These are phyloP conservation scores for Asterochloris sp. DNA, from an alignment of 139 green algal species.

Conservation along the genomic window DNA sequence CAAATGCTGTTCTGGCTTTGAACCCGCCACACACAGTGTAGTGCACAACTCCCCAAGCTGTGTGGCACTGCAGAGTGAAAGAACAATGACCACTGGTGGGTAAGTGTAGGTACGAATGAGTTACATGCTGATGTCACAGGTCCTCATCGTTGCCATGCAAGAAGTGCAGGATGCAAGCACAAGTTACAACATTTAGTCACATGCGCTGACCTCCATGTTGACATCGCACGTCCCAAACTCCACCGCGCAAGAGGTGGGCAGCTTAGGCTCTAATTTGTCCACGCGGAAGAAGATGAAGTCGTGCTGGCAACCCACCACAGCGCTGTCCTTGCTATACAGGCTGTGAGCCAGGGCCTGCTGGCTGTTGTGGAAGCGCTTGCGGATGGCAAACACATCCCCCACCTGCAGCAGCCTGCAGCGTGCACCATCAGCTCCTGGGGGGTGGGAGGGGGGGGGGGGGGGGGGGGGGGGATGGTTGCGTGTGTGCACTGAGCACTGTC, in stretches of 20 bases:
- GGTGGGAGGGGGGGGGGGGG: too few relatives aligned
- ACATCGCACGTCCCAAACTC: background rate
- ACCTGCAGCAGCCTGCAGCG: conserved; percentile 27
- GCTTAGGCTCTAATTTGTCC: background rate
- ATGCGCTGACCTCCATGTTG: background rate
- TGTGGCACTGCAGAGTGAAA: too few relatives aligned
- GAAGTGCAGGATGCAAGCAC: background rate
- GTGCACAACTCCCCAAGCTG: too few relatives aligned
- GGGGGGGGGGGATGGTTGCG: too few relatives aligned
- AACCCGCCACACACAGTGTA: too few relatives aligned
- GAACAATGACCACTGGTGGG: too few relatives aligned
- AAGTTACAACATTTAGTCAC: background rate
- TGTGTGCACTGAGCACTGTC: background rate
- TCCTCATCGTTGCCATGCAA: background rate
- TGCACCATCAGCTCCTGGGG: conserved; percentile 6
- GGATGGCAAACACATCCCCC: conserved; percentile 23
- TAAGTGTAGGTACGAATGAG: background rate
- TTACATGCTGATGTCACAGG: too few relatives aligned
- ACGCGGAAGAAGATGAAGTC: background rate
- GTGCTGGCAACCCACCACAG: too few relatives aligned
- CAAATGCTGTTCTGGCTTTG: too few relatives aligned
- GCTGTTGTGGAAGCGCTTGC: background rate
- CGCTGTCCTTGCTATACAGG: background rate
- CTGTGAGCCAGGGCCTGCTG: background rate
- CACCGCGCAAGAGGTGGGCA: background rate